phyloP scores from a whole-genome alignment of 78 protist species.

The Polysphondylium violaceum region DNA sequence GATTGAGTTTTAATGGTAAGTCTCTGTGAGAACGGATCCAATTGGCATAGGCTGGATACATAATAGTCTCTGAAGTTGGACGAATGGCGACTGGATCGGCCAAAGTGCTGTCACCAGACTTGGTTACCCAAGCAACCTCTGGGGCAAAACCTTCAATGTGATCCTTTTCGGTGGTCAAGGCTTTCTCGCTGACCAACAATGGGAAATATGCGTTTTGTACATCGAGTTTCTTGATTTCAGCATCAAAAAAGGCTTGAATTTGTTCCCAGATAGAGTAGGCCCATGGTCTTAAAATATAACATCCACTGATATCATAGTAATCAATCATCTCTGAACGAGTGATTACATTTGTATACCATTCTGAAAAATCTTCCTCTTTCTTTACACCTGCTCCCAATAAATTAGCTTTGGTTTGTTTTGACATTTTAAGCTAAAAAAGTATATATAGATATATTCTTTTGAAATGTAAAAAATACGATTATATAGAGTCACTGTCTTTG shows the following conservation, averaged over 20 bases:
- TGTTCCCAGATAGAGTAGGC: conserved; percentile 93
- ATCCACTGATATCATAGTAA: conserved; percentile 94
- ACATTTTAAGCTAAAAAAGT: too few relatives aligned
- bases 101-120: conserved; percentile 90
- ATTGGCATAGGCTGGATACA: conserved; percentile 95
- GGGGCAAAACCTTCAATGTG: conserved; percentile 97
- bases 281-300: conserved; percentile 96
- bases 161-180: conserved; percentile 87
- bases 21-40: conserved; percentile 98
- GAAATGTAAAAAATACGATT: too few relatives aligned
- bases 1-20: conserved; percentile 96
- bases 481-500: too few relatives aligned
- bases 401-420: conserved; percentile 13
- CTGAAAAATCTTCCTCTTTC: conserved; percentile 85
- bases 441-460: too few relatives aligned
- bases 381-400: conserved; percentile 51
- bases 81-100: conserved; percentile 97
- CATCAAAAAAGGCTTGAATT: conserved; percentile 84
- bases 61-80: conserved; percentile 98
- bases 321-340: conserved; percentile 93
- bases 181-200: conserved; percentile 93
- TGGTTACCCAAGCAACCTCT: conserved; percentile 99
- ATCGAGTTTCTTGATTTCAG: conserved; percentile 85
- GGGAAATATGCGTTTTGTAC: conserved; percentile 98
- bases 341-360: conserved; percentile 93